These are phyloP conservation scores for Suillus spraguei DNA, from an alignment of 768 basidiomycete genomes.

Conservation along the genomic window DNA sequence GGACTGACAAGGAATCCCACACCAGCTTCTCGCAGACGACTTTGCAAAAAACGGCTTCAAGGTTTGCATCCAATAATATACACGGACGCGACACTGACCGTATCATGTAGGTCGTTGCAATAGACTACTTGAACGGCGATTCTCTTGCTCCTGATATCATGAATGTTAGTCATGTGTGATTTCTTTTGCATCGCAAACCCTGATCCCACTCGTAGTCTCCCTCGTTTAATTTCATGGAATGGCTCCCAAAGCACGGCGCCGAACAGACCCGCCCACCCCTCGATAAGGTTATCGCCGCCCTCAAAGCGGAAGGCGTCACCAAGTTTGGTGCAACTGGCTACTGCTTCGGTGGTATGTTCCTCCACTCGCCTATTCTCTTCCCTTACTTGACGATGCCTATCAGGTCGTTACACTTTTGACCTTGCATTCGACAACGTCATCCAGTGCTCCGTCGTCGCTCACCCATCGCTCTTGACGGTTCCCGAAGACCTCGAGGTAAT, in stretches of 20 bases:
- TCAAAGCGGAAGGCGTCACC: conserved; percentile 62
- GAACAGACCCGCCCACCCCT: conserved; percentile 48
- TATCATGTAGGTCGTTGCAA: conserved; percentile 26
- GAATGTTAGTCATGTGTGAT: conserved; percentile 7
- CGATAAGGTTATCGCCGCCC: conserved; percentile 56
- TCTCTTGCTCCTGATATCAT: conserved; percentile 27
- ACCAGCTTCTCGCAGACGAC: conserved; percentile 36
- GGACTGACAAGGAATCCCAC: background rate
- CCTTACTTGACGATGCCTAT: background rate
- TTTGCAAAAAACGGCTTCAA: conserved; percentile 45
- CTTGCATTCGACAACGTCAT: conserved; percentile 58
- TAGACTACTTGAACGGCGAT: conserved; percentile 42
- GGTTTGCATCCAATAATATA: conserved; percentile 11
- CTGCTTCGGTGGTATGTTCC: conserved; percentile 69
- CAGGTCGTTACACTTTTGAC: conserved; percentile 62
- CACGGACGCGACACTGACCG: background rate
- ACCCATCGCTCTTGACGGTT: conserved; percentile 62
- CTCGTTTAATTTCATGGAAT: conserved; percentile 42
- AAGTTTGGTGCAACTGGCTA: conserved; percentile 64
- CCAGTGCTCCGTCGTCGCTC: conserved; percentile 51
- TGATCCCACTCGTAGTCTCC: conserved; percentile 15
- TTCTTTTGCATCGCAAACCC: background rate
- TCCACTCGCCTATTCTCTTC: background rate
- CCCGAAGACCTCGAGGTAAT: conserved; percentile 65
- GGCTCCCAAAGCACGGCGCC: conserved; percentile 46